Evolutionary conservation across 108 stramenopile genomes (phyloP), one percentile per base, ranked within the genome.

Genomic region (Fragilaria crotonensis): DNA sequence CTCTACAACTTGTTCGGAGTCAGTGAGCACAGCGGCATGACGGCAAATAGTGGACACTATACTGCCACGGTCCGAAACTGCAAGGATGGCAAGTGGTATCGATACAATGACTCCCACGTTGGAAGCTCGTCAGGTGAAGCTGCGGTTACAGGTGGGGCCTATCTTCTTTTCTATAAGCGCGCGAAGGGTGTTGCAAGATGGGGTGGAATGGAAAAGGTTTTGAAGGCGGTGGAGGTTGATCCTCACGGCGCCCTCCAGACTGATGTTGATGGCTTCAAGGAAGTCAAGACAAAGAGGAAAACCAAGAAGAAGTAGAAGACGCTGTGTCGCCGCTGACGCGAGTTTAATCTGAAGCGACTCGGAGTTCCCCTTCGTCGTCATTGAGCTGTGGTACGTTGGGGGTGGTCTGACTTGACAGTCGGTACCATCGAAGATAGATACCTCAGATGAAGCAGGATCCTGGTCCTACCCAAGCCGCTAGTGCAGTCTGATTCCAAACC

Each of bases 61-160:
- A 90, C 89, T 2, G 89, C 89, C n/a, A 90, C 89, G 14, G 85
- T 80, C 4, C 75, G 82, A 14, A 90, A 90, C 44, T 81, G 76
- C 50, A 73, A 82, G 45, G 80, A 90, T 52, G 71, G 76, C 31
- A 74, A 81, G 36, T 90, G 85, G 85, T 85, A 90, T 53, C 71
- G 85, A 33, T 87, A 74, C 68, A 90, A 90, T 58, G 89, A 87
- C 66, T 72, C 78, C 5, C 77, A 87, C 58, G 83, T 90, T 20
- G 85, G 85, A 7, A 70, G 60, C 32, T 83, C 83, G 11, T 77
- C 82, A 1, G 84, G 83, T 44, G 83, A 87, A 52, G 83, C 83
- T 25, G 70, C 83, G 4, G 66, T 90, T 5, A 84, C 80, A n/a
- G 85, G 83, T 19, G 85, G 85, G 4, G 89, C 89, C 9, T 90